These are phyloP conservation scores for Citeromyces siamensis DNA, from an alignment of 1,139 yeast genomes.

Conservation along the genomic window DNA sequence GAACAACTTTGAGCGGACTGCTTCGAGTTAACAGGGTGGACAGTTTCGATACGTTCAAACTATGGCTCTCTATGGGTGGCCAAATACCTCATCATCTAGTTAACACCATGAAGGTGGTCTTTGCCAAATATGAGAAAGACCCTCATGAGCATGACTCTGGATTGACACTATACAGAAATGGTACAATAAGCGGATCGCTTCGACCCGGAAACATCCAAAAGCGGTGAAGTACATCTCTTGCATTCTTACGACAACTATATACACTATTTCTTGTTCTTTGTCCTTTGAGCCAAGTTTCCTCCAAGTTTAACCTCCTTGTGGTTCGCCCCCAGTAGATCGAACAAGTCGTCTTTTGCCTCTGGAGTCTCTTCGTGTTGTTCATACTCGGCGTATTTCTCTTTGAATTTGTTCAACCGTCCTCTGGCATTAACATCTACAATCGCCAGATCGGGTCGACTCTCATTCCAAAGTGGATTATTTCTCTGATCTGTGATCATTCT, in stretches of 20 bases:
- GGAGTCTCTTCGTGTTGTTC: constrained; percentile 11
- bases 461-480: constrained; percentile 80
- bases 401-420: constrained; percentile 79
- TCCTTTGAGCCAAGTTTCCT: constrained; percentile 18
- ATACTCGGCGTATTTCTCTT: constrained; percentile 45
- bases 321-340: constrained; percentile 17
- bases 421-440: constrained; percentile 72
- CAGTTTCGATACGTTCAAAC: too few species aligned
- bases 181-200: too few species aligned
- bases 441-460: constrained; percentile 65
- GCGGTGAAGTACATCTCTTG: too few species aligned
- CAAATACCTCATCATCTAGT: too few species aligned
- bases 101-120: too few species aligned
- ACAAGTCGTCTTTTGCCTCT: constrained; percentile 16
- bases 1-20: too few species aligned
- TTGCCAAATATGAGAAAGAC: too few species aligned
- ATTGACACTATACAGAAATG: too few species aligned
- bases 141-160: too few species aligned
- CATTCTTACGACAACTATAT: not conserved
- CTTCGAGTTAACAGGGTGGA: too few species aligned
- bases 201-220: too few species aligned
- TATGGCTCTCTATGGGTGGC: too few species aligned
- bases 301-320: constrained; percentile 20
- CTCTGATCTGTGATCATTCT: constrained; percentile 85
- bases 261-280: constrained; percentile 10